Evolutionary conservation across 2,329 filamentous ascomycete genomes (phyloP), one percentile per base, ranked within the genome.

Genomic region (Sporothrix inflata): DNA sequence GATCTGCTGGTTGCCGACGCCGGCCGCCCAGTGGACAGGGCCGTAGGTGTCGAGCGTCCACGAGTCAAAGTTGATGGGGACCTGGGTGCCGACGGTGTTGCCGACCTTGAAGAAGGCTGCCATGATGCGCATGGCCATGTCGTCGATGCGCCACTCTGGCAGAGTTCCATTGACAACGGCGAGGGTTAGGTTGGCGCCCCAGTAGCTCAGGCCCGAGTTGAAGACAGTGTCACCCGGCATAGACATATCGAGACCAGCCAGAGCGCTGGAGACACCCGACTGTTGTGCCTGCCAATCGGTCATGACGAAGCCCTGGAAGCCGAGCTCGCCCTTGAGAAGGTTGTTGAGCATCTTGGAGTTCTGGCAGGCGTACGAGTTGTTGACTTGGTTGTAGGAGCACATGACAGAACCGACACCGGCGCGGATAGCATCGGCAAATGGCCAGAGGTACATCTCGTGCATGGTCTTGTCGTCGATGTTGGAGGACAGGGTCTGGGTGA

Each of bases 171-270:
- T 96, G 49, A 88, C 82, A 14, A 97, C 89, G 0, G 92, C 91
- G 71, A 91, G 91, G 72, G 97, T 81, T 78, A 94, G 94, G 11
- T 74, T 74, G 9, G 81, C 76, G 0, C 92, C 93, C 81, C 84
- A 87, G 1, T 89, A 84, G 0, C 84, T 85, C 3, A 77, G 89
- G 53, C 89, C 84, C 5, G 90, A 86, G 88, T 92, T 91, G 78
- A 92, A 73, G n/a, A 30, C 63, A 16, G 63, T 82, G n/a, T 82
- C 81, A 42, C 53, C 97, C 77, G 96, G 90, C 81, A 94, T 91
- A 5, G 89, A 93, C 91, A 97, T 97, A 80, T 97, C 93, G 34
- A 96, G 84, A 51, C 93, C 93, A 30, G 92, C 91, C 42, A 89
- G 84, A 3, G 92, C 90, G 47, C 86, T 88, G 30, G 88, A 84